These are phyloP conservation scores for Heimioporus sp. DNA, from an alignment of 768 basidiomycete species.

Conservation along the genomic window DNA sequence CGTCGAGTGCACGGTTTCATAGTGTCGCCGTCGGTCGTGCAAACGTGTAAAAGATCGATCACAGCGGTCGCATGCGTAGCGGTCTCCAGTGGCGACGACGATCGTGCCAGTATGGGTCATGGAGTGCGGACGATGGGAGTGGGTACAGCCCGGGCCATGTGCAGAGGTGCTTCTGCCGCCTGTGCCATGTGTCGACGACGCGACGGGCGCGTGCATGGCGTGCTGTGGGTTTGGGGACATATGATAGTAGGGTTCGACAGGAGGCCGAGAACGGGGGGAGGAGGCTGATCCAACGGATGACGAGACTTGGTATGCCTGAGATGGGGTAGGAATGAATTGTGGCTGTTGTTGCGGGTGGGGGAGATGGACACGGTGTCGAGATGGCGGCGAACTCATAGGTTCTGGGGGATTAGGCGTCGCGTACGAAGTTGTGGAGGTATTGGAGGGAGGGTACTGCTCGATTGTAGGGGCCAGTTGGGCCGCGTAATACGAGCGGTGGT, in stretches of 20 bases:
- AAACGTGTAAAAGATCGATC: slow-evolving; percentile 78
- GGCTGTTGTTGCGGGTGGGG: slow-evolving; percentile 18
- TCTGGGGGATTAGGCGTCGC: slow-evolving; percentile 14
- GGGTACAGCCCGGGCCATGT: slow-evolving; percentile 6
- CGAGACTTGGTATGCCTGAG: slow-evolving; percentile 39
- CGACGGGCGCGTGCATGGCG: slow-evolving; percentile 12
- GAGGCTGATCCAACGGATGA: slow-evolving; percentile 28
- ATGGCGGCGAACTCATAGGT: slow-evolving; percentile 13
- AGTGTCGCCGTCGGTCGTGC: slow-evolving; percentile 81
- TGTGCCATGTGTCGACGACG: slow-evolving; percentile 14
- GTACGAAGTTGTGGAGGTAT: slow-evolving; percentile 21
- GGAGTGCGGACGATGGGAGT: slow-evolving; percentile 5
- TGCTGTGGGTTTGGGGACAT: slow-evolving; percentile 40
- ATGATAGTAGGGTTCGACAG: slow-evolving; percentile 39
- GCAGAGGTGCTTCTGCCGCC: slow-evolving; percentile 12
- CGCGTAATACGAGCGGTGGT: slow-evolving; percentile 26
- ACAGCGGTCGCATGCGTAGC: slow-evolving; percentile 71
- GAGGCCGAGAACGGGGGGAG: slow-evolving; percentile 26
- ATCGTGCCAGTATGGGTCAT: slow-evolving; percentile 15
- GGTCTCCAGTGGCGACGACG: slow-evolving; percentile 42
- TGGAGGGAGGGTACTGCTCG: slow-evolving; percentile 22
- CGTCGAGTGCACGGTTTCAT: slow-evolving; percentile 70
- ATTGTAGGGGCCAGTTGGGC: slow-evolving; percentile 10
- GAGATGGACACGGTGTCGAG: slow-evolving; percentile 15
- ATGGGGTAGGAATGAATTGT: slow-evolving; percentile 50